Evolutionary conservation across 1,139 yeast genomes (phyloP).

Genomic region (Yamadazyma trypodendri): DNA sequence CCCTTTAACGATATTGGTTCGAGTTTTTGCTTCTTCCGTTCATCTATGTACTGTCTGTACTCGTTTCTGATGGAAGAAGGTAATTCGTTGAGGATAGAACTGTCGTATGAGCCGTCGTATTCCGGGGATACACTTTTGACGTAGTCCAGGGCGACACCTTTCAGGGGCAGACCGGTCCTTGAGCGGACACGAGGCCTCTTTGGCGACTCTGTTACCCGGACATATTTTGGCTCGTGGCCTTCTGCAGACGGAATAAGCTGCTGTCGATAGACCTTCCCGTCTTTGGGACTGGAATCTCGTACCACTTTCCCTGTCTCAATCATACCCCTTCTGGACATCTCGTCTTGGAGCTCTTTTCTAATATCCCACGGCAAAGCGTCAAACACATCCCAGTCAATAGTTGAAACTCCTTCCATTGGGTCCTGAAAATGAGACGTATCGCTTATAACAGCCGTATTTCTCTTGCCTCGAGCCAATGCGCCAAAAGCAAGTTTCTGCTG

Average conservation of each 20-base stretch:
- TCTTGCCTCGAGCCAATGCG: slow-evolving; percentile 3
- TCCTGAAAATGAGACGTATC: slow-evolving; percentile 15
- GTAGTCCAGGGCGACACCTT: slow-evolving; percentile 11
- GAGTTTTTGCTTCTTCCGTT: slow-evolving; percentile 26
- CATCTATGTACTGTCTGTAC: slow-evolving; percentile 40
- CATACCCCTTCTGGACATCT: slow-evolving; percentile 39
- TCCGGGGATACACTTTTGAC: neutral
- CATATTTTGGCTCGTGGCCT: slow-evolving; percentile 26
- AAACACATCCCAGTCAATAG: slow-evolving; percentile 56
- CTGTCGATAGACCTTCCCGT: slow-evolving; percentile 34
- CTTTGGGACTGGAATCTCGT: slow-evolving; percentile 17
- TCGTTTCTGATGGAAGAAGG: slow-evolving; percentile 45
- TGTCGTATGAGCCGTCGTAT: slow-evolving; percentile 28
- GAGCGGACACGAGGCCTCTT: slow-evolving; percentile 14
- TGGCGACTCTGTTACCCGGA: slow-evolving; percentile 38
- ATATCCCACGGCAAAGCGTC: slow-evolving; percentile 53
- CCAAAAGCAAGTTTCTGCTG: slow-evolving; percentile 47
- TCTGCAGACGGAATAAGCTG: slow-evolving; percentile 37
- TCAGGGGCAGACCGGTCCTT: slow-evolving; percentile 15
- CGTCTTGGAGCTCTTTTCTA: slow-evolving; percentile 46
- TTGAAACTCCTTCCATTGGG: slow-evolving; percentile 9
- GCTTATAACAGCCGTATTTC: neutral
- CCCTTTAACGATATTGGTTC: slow-evolving; percentile 32
- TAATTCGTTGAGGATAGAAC: slow-evolving; percentile 43
- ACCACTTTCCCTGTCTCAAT: too few species aligned